These are phyloP conservation scores for Ilex aquifolium DNA, from an alignment of 257 asterid species.

Conservation along the genomic window DNA sequence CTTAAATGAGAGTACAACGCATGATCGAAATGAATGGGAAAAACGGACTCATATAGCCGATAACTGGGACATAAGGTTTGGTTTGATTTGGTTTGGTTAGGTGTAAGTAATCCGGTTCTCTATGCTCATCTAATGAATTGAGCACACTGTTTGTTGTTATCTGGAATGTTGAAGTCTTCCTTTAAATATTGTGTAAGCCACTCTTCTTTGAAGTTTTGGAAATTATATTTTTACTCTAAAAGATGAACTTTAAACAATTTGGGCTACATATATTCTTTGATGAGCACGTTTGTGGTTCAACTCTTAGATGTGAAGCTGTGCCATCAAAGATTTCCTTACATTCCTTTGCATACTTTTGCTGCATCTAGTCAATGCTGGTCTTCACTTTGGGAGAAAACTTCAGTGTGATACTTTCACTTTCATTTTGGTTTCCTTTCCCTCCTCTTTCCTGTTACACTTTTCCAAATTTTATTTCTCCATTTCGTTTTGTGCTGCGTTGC, in stretches of 20 bases:
- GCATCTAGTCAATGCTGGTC: neutral
- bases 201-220: neutral
- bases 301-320: neutral
- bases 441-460: neutral
- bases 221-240: neutral
- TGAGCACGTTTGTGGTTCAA: neutral
- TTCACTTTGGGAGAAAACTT: neutral
- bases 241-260: too few species aligned
- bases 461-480: neutral
- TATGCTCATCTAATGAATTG: too few species aligned
- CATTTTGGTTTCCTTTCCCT: neutral
- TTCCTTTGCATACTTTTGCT: neutral
- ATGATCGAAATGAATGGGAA: too few species aligned
- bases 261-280: neutral
- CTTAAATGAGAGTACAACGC: too few species aligned
- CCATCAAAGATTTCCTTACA: neutral
- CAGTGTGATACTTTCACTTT: neutral
- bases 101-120: too few species aligned
- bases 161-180: too few species aligned
- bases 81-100: too few species aligned
- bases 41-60: too few species aligned
- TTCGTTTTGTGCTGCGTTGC: slow-evolving; percentile 10
- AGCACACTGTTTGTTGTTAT: too few species aligned
- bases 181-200: neutral
- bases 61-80: too few species aligned